Evolutionary conservation across 139 green algal genomes (phyloP).

Genomic region (Volvox reticuliferus): DNA sequence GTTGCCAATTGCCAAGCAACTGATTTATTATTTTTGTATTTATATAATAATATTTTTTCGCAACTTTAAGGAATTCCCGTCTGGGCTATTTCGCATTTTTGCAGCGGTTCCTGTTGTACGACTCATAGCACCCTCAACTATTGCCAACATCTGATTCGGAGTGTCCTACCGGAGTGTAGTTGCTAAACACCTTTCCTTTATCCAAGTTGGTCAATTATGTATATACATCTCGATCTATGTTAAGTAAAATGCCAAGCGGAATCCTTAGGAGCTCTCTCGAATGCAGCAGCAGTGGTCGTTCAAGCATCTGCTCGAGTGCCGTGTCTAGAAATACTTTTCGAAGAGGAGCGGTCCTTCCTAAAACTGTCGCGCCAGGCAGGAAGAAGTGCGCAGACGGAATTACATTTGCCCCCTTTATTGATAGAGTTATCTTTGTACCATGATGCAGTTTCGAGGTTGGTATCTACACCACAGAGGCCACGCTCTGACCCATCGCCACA

Average conservation of each 20-base stretch:
- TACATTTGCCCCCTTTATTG: neutral
- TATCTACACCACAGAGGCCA: neutral
- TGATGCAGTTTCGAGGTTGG: neutral
- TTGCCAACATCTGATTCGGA: too few relatives aligned
- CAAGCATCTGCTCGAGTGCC: neutral
- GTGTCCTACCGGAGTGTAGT: too few relatives aligned
- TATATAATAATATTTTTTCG: too few relatives aligned
- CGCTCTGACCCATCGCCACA: neutral
- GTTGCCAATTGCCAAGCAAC: too few relatives aligned
- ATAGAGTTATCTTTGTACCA: neutral
- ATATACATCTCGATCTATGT: neutral
- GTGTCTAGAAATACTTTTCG: neutral
- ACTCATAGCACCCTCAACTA: too few relatives aligned
- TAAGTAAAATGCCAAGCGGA: neutral
- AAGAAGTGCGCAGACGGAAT: neutral
- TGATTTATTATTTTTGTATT: too few relatives aligned
- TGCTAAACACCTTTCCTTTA: too few relatives aligned
- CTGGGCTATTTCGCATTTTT: too few relatives aligned
- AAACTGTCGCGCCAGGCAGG: slow-evolving; percentile 11
- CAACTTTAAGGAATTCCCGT: too few relatives aligned
- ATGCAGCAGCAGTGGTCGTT: slow-evolving; percentile 18
- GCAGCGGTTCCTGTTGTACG: too few relatives aligned
- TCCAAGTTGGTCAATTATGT: too few relatives aligned
- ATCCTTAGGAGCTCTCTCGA: neutral
- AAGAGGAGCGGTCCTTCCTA: neutral